Evolutionary conservation across 345 rosid genomes (phyloP).

Genomic region (Citropsis articulata): DNA sequence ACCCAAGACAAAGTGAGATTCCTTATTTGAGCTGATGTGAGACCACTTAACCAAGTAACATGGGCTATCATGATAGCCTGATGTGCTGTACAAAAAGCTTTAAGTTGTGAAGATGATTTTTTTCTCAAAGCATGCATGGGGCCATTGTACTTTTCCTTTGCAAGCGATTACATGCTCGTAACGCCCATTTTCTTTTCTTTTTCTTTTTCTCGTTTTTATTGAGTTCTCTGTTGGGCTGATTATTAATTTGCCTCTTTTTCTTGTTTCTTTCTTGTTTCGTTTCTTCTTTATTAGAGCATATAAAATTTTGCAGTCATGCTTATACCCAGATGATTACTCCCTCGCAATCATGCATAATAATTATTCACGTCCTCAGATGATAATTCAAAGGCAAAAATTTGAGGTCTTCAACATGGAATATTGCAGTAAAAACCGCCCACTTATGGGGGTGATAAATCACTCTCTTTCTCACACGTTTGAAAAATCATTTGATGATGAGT

Average conservation of each 20-base stretch:
- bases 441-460: too few species aligned
- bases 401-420: too few species aligned
- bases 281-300: neutral
- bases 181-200: neutral
- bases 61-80: constrained; percentile 18
- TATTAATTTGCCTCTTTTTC: neutral
- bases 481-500: too few species aligned
- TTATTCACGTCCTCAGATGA: too few species aligned
- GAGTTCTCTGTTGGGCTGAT: neutral
- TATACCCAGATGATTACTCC: neutral
- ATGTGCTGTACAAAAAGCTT: constrained; percentile 14
- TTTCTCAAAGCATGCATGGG: constrained; percentile 4
- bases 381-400: too few species aligned
- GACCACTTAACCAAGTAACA: constrained; percentile 12
- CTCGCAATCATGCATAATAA: too few species aligned
- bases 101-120: neutral
- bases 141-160: constrained; percentile 18
- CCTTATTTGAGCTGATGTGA: neutral
- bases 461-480: too few species aligned
- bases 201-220: neutral
- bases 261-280: neutral
- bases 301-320: neutral
- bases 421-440: too few species aligned
- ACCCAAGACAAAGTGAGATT: neutral
- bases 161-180: constrained; percentile 18